Conservation (phyloP, 148 eudicot genomes). For the Cornus suecica region DNA sequence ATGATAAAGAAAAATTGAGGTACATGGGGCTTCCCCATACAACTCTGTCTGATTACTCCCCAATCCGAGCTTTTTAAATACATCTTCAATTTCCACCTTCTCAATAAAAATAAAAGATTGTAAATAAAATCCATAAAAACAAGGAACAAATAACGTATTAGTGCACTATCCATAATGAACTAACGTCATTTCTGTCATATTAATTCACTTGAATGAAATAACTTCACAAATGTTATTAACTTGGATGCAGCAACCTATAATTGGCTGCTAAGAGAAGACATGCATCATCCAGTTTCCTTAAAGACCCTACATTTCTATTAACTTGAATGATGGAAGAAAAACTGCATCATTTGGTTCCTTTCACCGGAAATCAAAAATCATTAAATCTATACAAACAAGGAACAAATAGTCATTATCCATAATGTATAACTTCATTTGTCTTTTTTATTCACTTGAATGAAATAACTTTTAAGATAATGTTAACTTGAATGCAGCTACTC, state of each 20-base stretch:
- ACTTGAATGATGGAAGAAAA: too few relatives aligned
- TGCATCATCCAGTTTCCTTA: neutral
- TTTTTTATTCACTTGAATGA: neutral
- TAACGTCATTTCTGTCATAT: neutral
- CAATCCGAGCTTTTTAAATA: constrained; percentile 44
- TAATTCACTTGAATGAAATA: neutral
- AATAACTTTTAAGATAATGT: neutral
- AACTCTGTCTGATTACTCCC: constrained; percentile 31
- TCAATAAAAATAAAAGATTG: constrained; percentile 5
- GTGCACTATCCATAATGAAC: neutral
- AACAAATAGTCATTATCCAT: neutral
- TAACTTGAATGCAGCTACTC: neutral
- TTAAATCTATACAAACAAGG: constrained; percentile 4
- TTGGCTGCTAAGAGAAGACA: neutral
- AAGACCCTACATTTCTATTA: neutral
- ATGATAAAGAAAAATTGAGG: constrained; percentile 65
- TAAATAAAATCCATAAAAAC: constrained; percentile 5
- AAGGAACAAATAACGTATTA: constrained; percentile 2
- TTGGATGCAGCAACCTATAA: neutral
- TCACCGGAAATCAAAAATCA: too few relatives aligned
- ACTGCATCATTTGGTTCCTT: too few relatives aligned
- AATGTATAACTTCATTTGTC: neutral
- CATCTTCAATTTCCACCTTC: constrained; percentile 32
- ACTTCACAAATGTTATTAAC: neutral
- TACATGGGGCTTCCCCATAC: constrained; percentile 30